Conservation (phyloP, 202 grass and related monocot genomes). For the Tripidium arundinaceum region DNA sequence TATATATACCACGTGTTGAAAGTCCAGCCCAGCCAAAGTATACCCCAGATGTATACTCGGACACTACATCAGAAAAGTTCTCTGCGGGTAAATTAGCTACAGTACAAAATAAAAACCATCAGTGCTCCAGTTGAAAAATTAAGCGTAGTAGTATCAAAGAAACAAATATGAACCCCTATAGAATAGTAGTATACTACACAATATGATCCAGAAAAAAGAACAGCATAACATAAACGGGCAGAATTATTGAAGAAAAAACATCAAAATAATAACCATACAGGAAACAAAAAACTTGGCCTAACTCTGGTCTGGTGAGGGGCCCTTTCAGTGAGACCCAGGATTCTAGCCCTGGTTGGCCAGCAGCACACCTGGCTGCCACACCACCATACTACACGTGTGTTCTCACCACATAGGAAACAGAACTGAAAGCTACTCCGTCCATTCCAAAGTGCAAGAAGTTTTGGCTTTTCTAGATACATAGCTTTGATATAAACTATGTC, state of each 20-base stretch:
- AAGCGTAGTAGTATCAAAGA: background rate
- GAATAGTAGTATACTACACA: background rate
- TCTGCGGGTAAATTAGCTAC: conserved; percentile 86
- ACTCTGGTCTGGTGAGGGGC: background rate
- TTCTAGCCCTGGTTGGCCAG: background rate
- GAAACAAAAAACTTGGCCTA: background rate
- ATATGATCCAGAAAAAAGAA: background rate
- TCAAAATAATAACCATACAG: background rate
- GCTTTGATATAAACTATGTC: too few relatives aligned
- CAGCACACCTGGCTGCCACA: background rate
- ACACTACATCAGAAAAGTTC: conserved; percentile 71
- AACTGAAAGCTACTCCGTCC: background rate
- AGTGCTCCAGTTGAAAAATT: conserved; percentile 22
- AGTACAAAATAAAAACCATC: conserved; percentile 29
- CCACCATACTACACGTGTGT: background rate
- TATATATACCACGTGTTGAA: conserved; percentile 64
- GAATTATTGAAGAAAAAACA: background rate
- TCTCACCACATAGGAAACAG: background rate
- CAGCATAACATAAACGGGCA: background rate
- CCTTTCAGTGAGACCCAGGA: background rate
- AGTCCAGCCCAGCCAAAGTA: conserved; percentile 95
- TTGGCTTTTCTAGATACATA: too few relatives aligned
- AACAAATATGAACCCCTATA: background rate
- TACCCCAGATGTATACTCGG: conserved; percentile 88
- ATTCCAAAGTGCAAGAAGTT: background rate